Conservation (phyloP, 2,329 filamentous ascomycete genomes). For the Paracorniculantispora psalliotae region DNA sequence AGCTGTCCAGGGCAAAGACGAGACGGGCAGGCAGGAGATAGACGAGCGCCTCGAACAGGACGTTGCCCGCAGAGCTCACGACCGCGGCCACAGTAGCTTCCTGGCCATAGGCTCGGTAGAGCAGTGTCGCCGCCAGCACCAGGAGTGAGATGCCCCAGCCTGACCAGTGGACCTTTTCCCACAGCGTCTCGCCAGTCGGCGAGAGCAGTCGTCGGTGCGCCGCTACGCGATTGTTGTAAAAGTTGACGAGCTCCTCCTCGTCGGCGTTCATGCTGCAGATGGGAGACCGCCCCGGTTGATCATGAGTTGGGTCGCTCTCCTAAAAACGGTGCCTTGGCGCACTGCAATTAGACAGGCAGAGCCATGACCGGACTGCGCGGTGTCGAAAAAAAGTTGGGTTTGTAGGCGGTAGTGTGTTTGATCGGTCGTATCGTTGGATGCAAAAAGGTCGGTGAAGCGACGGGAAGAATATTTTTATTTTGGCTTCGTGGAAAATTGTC, state of each 20-base stretch:
- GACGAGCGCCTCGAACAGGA: conserved; percentile 59
- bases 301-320: not conserved
- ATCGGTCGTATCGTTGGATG: not conserved
- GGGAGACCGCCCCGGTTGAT: conserved; percentile 10
- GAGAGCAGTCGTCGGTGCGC: conserved; percentile 28
- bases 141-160: conserved; percentile 31
- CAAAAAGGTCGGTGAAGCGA: not conserved
- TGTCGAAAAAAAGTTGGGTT: not conserved
- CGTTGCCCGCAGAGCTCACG: conserved; percentile 28
- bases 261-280: conserved; percentile 31
- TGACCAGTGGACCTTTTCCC: conserved; percentile 31
- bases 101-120: conserved; percentile 31
- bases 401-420: not conserved
- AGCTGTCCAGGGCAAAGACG: conserved; percentile 53
- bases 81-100: conserved; percentile 26
- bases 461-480: not conserved
- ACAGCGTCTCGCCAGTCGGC: conserved; percentile 22
- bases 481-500: not conserved
- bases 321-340: conserved; percentile 2
- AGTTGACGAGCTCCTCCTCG: conserved; percentile 27
- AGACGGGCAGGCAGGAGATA: conserved; percentile 51
- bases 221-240: conserved; percentile 32
- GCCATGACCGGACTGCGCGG: conserved; percentile 2
- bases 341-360: not conserved
- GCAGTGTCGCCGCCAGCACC: conserved; percentile 28